Base-by-base conservation (phyloP, 2,329 filamentous ascomycete genomes). In the Epichloe gansuensis region DNA sequence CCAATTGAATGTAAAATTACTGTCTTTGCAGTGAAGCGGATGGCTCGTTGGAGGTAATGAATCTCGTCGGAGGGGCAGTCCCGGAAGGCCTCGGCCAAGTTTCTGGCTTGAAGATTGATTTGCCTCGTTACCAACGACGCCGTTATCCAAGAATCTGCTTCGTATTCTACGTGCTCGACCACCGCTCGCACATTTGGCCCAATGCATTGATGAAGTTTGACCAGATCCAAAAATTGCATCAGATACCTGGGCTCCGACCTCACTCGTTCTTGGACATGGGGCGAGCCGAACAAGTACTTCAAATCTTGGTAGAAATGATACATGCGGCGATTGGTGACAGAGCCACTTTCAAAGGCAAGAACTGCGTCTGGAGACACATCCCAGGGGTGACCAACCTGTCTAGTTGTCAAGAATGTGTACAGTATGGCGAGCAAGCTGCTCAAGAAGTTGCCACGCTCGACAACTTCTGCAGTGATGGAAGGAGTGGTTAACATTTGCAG, bases 301-400 rank as follows among this genome's bases (percentile, higher is more conserved):
- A 97, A 75, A 65, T 98, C 93, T 54, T 90, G 78, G 70, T 97
- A 98, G 72, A 98, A 98, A 67, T 97, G 93, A 63, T 96, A 96
- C 76, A 98, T 89, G 36, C 93, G 82, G 47, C 93, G 78, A 65
- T 98, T 98, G 0, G 90, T 95, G 15, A 97, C 89, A 1, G 91
- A 93, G 1, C 93, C 93, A 36, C 89, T 86, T 65, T 98, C 93
- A 61, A 97, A 95, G 0, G 89, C 89, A 47, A 98, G 74, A 1
- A 89, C 89, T 2, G 89, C 91, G 59, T 83, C 85, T 0, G 88
- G 85, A 52, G 89, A 85, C 42, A 97, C 85, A 58, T 95, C 86
- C 71, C 87, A 86, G 0, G 93, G 91, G 64, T 95, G 90, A 1
- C 90, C 90, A 40, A 98, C 93, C 73, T 98, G 93, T 49, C 94